These are phyloP conservation scores for Sordariomycetes sp. DNA, from an alignment of 2,329 filamentous ascomycete genomes.

Conservation along the genomic window DNA sequence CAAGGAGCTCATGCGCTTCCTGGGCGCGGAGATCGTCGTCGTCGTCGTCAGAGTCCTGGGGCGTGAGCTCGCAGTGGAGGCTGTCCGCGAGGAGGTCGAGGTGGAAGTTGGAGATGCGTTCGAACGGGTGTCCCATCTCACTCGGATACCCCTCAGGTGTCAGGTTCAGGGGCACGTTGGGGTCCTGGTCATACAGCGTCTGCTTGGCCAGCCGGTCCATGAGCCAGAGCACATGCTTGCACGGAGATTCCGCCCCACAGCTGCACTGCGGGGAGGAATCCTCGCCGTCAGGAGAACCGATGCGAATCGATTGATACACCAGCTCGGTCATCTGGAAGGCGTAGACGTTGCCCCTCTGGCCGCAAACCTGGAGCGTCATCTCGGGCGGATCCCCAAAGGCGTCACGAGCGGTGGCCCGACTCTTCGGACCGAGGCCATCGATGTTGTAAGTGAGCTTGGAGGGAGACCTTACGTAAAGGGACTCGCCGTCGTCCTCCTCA, in stretches of 20 bases:
- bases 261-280: conserved; percentile 34
- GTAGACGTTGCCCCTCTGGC: conserved; percentile 34
- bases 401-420: conserved; percentile 27
- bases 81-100: conserved; percentile 39
- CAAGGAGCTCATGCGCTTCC: conserved; percentile 40
- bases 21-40: conserved; percentile 25
- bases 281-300: conserved; percentile 27
- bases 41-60: conserved; percentile 16
- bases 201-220: conserved; percentile 41
- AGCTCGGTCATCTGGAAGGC: conserved; percentile 46
- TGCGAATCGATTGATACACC: conserved; percentile 39
- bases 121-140: conserved; percentile 37
- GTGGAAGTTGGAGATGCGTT: conserved; percentile 36
- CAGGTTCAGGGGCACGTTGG: conserved; percentile 27
- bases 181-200: conserved; percentile 27
- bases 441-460: conserved; percentile 28
- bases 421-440: conserved; percentile 23
- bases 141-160: conserved; percentile 28
- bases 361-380: conserved; percentile 38
- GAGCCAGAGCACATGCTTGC: conserved; percentile 43
- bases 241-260: conserved; percentile 26
- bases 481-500: conserved; percentile 15
- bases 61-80: conserved; percentile 34
- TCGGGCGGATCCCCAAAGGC: conserved; percentile 35
- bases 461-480: conserved; percentile 23